A percentile compares a stretch with the other conserved stretches of the same genome.
Evolutionary conservation across 2,329 filamentous ascomycete species (phyloP).

Genomic region (Penicillium occitanis): DNA sequence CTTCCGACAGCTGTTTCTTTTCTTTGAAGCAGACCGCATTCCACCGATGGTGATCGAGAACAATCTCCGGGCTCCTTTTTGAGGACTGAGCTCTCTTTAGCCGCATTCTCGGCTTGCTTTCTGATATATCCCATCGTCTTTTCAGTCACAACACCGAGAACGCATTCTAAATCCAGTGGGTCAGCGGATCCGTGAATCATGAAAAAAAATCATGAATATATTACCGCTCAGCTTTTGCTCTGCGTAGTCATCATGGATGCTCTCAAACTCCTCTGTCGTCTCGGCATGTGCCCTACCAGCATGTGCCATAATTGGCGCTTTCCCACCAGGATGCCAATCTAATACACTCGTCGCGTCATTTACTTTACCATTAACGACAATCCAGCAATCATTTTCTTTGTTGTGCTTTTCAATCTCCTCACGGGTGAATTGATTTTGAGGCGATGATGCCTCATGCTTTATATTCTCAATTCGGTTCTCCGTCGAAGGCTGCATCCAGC

Average conservation of each 20-base stretch:
- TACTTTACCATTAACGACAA: conserved; percentile 54
- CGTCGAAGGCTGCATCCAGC: conserved; percentile 54
- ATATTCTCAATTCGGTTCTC: conserved; percentile 48
- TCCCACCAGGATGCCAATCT: conserved; percentile 53
- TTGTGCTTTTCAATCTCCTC: conserved; percentile 56
- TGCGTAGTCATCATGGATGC: conserved; percentile 54
- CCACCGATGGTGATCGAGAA: conserved; percentile 3
- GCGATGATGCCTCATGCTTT: conserved; percentile 47
- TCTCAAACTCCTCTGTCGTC: conserved; percentile 52
- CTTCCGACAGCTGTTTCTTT: conserved; percentile 43
- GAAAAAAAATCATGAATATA: background rate
- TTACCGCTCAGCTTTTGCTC: conserved; percentile 50
- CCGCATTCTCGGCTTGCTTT: conserved; percentile 39
- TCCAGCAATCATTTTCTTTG: conserved; percentile 52
- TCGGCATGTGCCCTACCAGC: conserved; percentile 53
- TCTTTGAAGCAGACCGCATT: conserved; percentile 19
- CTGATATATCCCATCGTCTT: conserved; percentile 52
- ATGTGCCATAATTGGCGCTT: conserved; percentile 50
- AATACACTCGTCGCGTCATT: conserved; percentile 53
- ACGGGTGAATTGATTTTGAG: conserved; percentile 54
- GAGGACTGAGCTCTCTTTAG: conserved; percentile 37
- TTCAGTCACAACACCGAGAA: conserved; percentile 51
- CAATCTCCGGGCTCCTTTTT: conserved; percentile 28
- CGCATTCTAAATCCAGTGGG: conserved; percentile 44
- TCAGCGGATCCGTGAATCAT: background rate